phyloP scores from a whole-genome alignment of 495 filamentous ascomycete species.

The Cenococcum geophilum region DNA sequence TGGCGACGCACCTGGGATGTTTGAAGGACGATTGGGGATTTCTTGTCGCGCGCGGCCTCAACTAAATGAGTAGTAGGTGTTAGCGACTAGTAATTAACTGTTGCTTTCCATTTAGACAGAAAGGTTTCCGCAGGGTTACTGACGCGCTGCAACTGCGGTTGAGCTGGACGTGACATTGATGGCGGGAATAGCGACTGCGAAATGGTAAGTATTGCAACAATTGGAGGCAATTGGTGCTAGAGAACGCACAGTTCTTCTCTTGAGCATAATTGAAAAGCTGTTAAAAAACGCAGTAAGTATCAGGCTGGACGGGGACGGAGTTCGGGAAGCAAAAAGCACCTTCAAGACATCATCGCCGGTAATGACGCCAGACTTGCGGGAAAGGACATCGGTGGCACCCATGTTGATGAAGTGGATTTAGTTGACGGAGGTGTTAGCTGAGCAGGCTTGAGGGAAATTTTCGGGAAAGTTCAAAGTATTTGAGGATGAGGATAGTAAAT shows the following conservation, averaged over 20 bases:
- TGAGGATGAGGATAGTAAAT: not conserved
- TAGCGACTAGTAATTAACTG: too few relatives aligned
- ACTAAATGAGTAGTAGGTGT: slow-evolving; percentile 33
- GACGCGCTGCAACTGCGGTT: slow-evolving; percentile 68
- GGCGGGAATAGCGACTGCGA: slow-evolving; percentile 68
- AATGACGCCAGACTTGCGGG: slow-evolving; percentile 78
- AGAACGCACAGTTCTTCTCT: slow-evolving; percentile 54
- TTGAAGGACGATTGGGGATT: slow-evolving; percentile 85
- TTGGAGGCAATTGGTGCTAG: not conserved
- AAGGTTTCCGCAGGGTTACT: too few relatives aligned
- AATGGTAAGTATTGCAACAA: slow-evolving; percentile 1
- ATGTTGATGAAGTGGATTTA: not conserved
- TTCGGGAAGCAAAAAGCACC: slow-evolving; percentile 19
- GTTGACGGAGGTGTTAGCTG: not conserved
- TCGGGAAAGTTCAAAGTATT: not conserved
- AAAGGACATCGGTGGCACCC: slow-evolving; percentile 45
- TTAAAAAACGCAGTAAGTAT: slow-evolving; percentile 3
- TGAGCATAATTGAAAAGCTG: slow-evolving; percentile 80
- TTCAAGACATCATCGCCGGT: slow-evolving; percentile 75
- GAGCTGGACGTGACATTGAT: slow-evolving; percentile 94
- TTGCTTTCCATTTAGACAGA: too few relatives aligned
- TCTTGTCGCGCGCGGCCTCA: slow-evolving; percentile 86
- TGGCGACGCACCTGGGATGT: slow-evolving; percentile 54
- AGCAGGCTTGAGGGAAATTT: not conserved
- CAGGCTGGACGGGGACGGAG: not conserved